phyloP scores from a whole-genome alignment of 2,329 filamentous ascomycete genomes.

The Epichloe brachyelytri region DNA sequence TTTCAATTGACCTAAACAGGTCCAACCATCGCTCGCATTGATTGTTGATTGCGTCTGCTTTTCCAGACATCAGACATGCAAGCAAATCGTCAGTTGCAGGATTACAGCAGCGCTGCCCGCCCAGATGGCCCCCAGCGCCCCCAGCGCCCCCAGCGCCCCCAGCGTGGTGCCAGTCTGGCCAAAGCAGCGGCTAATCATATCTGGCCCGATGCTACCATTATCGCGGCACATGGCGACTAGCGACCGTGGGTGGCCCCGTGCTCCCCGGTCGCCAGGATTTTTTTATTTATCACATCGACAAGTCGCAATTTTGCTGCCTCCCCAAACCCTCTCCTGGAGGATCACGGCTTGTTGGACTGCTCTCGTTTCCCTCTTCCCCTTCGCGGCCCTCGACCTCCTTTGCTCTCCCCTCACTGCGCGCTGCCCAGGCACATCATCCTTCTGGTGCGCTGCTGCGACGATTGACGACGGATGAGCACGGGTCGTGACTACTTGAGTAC shows the following conservation, averaged over 20 bases:
- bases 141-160: no score
- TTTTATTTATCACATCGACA: conserved; percentile 1
- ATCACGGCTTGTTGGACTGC: conserved; percentile 1
- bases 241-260: conserved; percentile 1
- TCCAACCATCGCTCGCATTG: no score
- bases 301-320: background rate
- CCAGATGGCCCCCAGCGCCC: no score
- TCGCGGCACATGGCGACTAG: background rate
- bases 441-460: conserved; percentile 2
- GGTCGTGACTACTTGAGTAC: conserved; percentile 4
- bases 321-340: conserved; percentile 2
- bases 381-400: conserved; percentile 6
- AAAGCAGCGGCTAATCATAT: background rate
- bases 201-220: background rate
- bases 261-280: background rate
- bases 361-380: conserved; percentile 6
- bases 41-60: no score
- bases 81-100: no score
- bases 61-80: no score
- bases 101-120: no score
- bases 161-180: background rate
- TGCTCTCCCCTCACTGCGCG: conserved; percentile 5
- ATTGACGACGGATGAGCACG: conserved; percentile 1
- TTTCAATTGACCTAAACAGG: no score
- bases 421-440: conserved; percentile 1